phyloP scores from a whole-genome alignment of 805 yeast species.

The Candida manassasensis region DNA sequence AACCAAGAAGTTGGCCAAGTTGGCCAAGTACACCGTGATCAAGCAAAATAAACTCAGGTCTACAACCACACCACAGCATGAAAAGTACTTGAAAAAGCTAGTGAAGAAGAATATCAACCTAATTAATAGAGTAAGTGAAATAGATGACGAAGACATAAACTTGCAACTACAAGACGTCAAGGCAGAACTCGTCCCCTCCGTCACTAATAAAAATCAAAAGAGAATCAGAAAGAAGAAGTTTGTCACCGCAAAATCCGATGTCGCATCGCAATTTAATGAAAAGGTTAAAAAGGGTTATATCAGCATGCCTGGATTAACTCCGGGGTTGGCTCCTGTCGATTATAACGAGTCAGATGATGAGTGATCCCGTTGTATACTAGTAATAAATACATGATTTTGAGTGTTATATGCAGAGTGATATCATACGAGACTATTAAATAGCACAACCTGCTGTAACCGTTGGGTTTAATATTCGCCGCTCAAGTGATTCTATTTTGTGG shows the following conservation, averaged over 20 bases:
- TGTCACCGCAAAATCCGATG: background rate
- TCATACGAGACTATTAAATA: too few species aligned
- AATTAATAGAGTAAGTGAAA: slow-evolving; percentile 22
- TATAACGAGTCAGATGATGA: slow-evolving; percentile 43
- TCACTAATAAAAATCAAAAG: slow-evolving; percentile 21
- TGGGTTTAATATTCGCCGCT: too few species aligned
- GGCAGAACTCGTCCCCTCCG: slow-evolving; percentile 13
- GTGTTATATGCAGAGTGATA: too few species aligned
- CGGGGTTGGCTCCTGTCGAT: slow-evolving; percentile 83
- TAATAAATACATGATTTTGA: too few species aligned
- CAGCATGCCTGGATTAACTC: slow-evolving; percentile 65
- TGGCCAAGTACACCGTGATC: slow-evolving; percentile 36
- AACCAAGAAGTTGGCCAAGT: slow-evolving; percentile 29
- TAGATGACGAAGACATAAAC: slow-evolving; percentile 27
- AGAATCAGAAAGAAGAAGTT: slow-evolving; percentile 21
- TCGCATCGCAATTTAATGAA: slow-evolving; percentile 23
- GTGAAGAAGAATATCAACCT: slow-evolving; percentile 32
- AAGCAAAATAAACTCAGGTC: slow-evolving; percentile 23
- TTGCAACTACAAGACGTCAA: slow-evolving; percentile 24
- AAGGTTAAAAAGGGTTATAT: slow-evolving; percentile 41
- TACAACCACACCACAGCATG: slow-evolving; percentile 24
- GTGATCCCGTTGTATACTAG: slow-evolving; percentile 9
- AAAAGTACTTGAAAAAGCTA: slow-evolving; percentile 35
- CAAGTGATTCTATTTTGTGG: too few species aligned
- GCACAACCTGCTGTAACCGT: too few species aligned